A percentile compares a stretch with the other conserved stretches of the same genome.
Evolutionary conservation across 2,329 filamentous ascomycete species (phyloP).

Genomic region (Bipolaris bicolor): DNA sequence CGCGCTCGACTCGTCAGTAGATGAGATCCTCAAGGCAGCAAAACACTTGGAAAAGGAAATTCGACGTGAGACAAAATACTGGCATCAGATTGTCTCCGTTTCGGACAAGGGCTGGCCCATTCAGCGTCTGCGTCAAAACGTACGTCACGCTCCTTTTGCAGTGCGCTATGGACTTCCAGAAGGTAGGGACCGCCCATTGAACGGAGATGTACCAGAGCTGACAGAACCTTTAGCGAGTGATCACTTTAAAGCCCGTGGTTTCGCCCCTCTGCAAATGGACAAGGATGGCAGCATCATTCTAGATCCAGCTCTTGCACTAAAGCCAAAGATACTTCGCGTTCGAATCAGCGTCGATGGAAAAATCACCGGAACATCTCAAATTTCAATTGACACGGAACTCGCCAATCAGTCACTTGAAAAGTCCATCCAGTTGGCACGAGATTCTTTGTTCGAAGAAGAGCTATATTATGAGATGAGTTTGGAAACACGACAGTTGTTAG

Average conservation of each 20-base stretch:
- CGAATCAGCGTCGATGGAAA: slow-evolving; percentile 65
- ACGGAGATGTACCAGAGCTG: background rate
- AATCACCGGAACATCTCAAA: slow-evolving; percentile 62
- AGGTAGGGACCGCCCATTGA: slow-evolving; percentile 50
- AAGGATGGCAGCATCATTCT: slow-evolving; percentile 77
- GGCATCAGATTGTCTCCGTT: slow-evolving; percentile 82
- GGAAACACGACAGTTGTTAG: slow-evolving; percentile 75
- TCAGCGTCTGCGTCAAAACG: slow-evolving; percentile 39
- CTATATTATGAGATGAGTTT: slow-evolving; percentile 87
- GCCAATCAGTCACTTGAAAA: slow-evolving; percentile 66
- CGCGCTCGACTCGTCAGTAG: slow-evolving; percentile 75
- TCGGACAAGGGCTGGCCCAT: slow-evolving; percentile 87
- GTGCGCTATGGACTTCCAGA: slow-evolving; percentile 91
- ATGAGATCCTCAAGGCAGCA: slow-evolving; percentile 74
- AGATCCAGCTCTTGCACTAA: slow-evolving; percentile 66
- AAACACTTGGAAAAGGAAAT: slow-evolving; percentile 77
- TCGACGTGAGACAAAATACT: slow-evolving; percentile 81
- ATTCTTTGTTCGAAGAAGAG: slow-evolving; percentile 83
- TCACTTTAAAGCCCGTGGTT: slow-evolving; percentile 71
- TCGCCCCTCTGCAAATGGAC: slow-evolving; percentile 77
- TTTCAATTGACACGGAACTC: slow-evolving; percentile 34
- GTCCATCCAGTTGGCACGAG: slow-evolving; percentile 74
- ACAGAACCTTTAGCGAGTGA: slow-evolving; percentile 53
- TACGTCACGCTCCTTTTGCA: slow-evolving; percentile 76
- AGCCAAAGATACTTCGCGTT: slow-evolving; percentile 69